Conservation (phyloP, 139 green algal species). For the Auxenochlorella protothecoides region DNA sequence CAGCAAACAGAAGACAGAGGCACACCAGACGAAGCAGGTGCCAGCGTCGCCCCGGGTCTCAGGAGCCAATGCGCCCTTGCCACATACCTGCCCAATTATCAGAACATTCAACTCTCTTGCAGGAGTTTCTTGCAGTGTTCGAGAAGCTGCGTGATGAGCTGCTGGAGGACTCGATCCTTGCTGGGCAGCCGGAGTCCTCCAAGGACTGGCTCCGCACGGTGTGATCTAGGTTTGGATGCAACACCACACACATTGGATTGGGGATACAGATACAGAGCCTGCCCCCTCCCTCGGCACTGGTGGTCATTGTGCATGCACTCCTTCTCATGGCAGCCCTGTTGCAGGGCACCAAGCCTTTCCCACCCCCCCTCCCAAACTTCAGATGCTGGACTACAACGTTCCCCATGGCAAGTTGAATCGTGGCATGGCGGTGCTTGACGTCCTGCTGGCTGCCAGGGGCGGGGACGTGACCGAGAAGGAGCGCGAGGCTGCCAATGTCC, state of each 20-base stretch:
- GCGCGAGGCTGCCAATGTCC: slow-evolving; percentile 57
- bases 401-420: slow-evolving; percentile 94
- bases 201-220: slow-evolving; percentile 65
- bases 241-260: not conserved
- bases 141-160: slow-evolving; percentile 59
- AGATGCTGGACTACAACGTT: slow-evolving; percentile 93
- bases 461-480: slow-evolving; percentile 44
- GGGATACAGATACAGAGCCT: not conserved
- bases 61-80: not conserved
- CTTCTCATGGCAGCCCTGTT: no score
- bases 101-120: not conserved
- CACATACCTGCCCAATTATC: not conserved
- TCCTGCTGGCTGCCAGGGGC: slow-evolving; percentile 9
- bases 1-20: slow-evolving; percentile 23
- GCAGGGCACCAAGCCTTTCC: no score
- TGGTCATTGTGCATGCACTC: no score
- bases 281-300: not conserved
- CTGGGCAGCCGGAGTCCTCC: slow-evolving; percentile 39
- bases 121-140: slow-evolving; percentile 67
- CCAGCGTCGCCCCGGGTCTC: not conserved
- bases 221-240: not conserved
- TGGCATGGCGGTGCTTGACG: slow-evolving; percentile 90
- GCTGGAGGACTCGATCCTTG: slow-evolving; percentile 43
- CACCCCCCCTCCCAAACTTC: not conserved
- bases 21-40: slow-evolving; percentile 26